These are phyloP conservation scores for Metschnikowia lachancei DNA, from an alignment of 805 yeast species.

Conservation along the genomic window DNA sequence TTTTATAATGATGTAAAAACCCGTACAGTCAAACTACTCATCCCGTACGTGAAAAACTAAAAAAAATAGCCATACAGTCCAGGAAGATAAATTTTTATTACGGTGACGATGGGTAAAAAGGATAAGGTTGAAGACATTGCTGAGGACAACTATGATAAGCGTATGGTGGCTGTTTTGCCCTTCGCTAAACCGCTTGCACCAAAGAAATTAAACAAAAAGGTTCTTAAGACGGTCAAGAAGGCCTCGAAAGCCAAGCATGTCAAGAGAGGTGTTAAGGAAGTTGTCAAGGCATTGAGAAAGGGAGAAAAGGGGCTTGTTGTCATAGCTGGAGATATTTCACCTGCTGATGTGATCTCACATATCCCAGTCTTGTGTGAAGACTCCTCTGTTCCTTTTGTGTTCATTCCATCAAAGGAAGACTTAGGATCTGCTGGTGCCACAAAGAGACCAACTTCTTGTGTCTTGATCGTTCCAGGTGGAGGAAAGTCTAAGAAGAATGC, in stretches of 20 bases:
- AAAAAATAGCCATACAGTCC: not conserved
- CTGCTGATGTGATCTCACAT: conserved; percentile 95
- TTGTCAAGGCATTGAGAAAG: conserved; percentile 94
- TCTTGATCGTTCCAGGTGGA: conserved; percentile 95
- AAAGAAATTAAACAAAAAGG: conserved; percentile 92
- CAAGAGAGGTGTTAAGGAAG: conserved; percentile 98
- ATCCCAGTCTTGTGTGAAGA: conserved; percentile 98
- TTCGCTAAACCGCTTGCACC: conserved; percentile 95
- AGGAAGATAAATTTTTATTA: not conserved
- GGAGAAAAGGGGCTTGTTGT: conserved; percentile 97
- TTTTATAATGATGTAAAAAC: not conserved
- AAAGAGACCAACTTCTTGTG: conserved; percentile 97
- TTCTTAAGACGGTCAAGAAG: conserved; percentile 91
- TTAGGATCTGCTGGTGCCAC: conserved; percentile 99
- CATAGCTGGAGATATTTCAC: conserved; percentile 97
- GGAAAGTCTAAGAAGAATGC: conserved; percentile 77
- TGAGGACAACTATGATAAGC: conserved; percentile 85
- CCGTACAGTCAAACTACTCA: conserved; percentile 11
- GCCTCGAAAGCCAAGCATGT: conserved; percentile 98
- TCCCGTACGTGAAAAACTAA: conserved; percentile 7
- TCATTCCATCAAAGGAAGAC: conserved; percentile 96
- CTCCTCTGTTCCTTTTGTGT: conserved; percentile 81
- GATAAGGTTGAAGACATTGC: conserved; percentile 39
- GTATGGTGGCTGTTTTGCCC: conserved; percentile 86
- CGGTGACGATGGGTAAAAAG: conserved; percentile 41